phyloP scores from a whole-genome alignment of 202 grass and related monocot species.

The Elaeis oleifera region DNA sequence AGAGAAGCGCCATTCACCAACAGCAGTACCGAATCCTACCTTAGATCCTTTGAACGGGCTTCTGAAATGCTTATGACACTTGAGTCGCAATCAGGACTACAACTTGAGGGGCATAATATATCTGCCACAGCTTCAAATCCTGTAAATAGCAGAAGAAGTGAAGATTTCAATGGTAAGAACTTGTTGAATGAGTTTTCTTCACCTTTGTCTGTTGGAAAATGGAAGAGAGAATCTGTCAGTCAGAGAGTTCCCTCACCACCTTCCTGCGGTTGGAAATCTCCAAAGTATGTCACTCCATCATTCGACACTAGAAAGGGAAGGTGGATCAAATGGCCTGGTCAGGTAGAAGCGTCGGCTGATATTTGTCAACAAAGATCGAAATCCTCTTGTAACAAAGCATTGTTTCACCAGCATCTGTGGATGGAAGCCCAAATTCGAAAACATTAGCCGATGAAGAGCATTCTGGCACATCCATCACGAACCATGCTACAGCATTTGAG shows the following conservation, averaged over 20 bases:
- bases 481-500: slow-evolving; percentile 14
- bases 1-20: neutral
- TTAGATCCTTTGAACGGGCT: slow-evolving; percentile 41
- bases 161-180: slow-evolving; percentile 12
- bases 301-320: too few relatives aligned
- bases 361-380: too few relatives aligned
- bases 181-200: slow-evolving; percentile 48
- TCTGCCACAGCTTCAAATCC: slow-evolving; percentile 19
- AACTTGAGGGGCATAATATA: slow-evolving; percentile 22
- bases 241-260: neutral
- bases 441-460: too few relatives aligned
- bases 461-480: neutral
- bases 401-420: too few relatives aligned
- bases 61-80: slow-evolving; percentile 39
- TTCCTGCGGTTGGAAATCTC: neutral
- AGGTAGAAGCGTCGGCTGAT: too few relatives aligned
- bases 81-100: slow-evolving; percentile 27
- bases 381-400: too few relatives aligned
- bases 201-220: slow-evolving; percentile 19
- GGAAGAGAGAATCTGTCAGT: neutral
- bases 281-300: neutral
- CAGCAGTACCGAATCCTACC: slow-evolving; percentile 32
- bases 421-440: too few relatives aligned
- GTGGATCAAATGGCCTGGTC: too few relatives aligned
- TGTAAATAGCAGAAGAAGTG: slow-evolving; percentile 14